Evolutionary conservation across 2,329 filamentous ascomycete genomes (phyloP), one percentile per base, ranked within the genome.

Genomic region (Fusarium sp.): DNA sequence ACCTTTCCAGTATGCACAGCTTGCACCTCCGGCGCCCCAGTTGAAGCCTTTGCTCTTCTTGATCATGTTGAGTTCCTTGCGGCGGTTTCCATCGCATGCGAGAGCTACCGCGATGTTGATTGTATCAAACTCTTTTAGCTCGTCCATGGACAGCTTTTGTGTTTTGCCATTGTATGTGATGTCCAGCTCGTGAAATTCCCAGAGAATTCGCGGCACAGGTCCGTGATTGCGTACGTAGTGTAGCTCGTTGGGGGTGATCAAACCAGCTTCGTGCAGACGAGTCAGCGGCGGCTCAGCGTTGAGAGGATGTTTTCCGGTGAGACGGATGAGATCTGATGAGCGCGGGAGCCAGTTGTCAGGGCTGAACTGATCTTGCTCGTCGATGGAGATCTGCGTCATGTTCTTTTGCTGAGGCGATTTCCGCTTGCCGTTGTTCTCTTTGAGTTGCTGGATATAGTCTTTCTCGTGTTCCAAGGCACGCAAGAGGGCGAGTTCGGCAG

Each of bases 291-390:
- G 69, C 65, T 84, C 82, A 3, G 76, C 79, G 52, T 85, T 84
- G 51, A 85, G 58, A 0, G 82, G 81, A 65, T 84, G 81, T 39
- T 82, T 82, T 4, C 82, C 81, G 1, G 81, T 84, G 15, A 82
- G 62, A 1, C 82, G 78, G 32, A 83, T 79, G 5, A 84, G 73
- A 23, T 80, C 66, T 1, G 72, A 70, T 1, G 75, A 77, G 9
- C 81, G 76, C 4, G 81, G 81, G 2, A 84, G 72, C 82, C 81
- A 84, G 4, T 36, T 36, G 6, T 36, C 35, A 11, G 35, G 35
- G 9, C 35, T 11, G 9, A 36, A 36, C 10, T 36, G 35, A 36
- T 36, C 35, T 17, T 36, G 35, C 15, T 36, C 35, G 3, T 36
- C 15, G 15, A 38, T 38, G 8, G 36, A 38, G 10, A 38, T 11